Percentiles rank a stretch among this genome's conserved stretches.
phyloP scores from a whole-genome alignment of 2,329 filamentous ascomycete genomes.

The Penicillium rolfsii region DNA sequence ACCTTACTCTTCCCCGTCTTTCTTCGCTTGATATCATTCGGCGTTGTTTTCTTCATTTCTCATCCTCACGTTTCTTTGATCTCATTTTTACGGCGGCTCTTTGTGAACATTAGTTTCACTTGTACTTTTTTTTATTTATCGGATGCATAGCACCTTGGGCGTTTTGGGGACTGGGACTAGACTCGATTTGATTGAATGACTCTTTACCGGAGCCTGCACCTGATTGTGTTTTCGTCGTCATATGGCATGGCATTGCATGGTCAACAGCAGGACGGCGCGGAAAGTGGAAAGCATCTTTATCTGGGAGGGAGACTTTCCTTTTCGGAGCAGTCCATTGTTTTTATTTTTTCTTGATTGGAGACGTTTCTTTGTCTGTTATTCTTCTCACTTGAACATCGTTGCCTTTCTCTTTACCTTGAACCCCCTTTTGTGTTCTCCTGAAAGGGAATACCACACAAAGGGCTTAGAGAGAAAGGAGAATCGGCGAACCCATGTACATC shows the following conservation, averaged over 20 bases:
- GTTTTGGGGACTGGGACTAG: conserved; percentile 42
- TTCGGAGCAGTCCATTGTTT: conserved; percentile 35
- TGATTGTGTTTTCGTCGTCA: conserved; percentile 40
- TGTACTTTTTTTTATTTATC: conserved; percentile 35
- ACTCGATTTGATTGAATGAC: conserved; percentile 41
- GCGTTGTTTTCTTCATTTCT: conserved; percentile 26
- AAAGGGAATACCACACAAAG: background rate
- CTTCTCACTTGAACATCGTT: conserved; percentile 16
- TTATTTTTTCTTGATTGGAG: conserved; percentile 22
- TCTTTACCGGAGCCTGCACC: conserved; percentile 33
- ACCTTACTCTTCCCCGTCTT: background rate
- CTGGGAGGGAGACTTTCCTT: conserved; percentile 17
- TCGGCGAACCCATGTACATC: conserved; percentile 13
- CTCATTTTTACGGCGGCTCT: conserved; percentile 19
- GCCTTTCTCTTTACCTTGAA: background rate
- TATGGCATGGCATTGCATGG: conserved; percentile 34
- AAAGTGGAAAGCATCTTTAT: conserved; percentile 37
- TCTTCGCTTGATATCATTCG: conserved; percentile 18
- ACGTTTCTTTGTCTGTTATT: conserved; percentile 19
- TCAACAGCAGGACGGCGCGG: conserved; percentile 35
- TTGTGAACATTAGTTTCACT: conserved; percentile 25
- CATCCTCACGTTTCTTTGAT: background rate
- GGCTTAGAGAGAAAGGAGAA: background rate
- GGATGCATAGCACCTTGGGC: conserved; percentile 44
- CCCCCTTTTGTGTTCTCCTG: background rate